Conservation (phyloP, 768 basidiomycete genomes). For the Baorangia bicolor region DNA sequence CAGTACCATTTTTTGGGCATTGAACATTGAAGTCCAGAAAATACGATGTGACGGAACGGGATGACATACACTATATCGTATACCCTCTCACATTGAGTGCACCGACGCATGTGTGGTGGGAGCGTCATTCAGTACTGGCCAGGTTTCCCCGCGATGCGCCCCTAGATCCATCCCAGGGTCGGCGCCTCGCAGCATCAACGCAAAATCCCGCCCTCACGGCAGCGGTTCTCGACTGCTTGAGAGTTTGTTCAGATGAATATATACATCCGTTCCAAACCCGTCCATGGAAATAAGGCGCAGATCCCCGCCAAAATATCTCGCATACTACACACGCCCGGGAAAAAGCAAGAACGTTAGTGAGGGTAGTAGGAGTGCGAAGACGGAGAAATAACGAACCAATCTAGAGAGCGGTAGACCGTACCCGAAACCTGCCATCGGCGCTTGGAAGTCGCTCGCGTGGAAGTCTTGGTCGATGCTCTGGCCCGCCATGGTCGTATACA, state of each 20-base stretch:
- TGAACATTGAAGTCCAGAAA: neutral
- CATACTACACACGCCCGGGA: slow-evolving; percentile 54
- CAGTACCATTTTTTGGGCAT: neutral
- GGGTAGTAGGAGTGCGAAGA: slow-evolving; percentile 58
- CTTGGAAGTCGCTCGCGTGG: slow-evolving; percentile 83
- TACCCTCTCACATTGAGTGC: neutral
- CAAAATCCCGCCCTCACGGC: slow-evolving; percentile 10
- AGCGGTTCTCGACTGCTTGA: slow-evolving; percentile 46
- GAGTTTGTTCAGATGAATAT: slow-evolving; percentile 85
- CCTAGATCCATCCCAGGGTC: neutral
- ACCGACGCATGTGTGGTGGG: neutral
- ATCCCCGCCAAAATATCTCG: slow-evolving; percentile 94
- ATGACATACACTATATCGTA: slow-evolving; percentile 3
- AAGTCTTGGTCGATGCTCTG: slow-evolving; percentile 77
- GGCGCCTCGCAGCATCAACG: neutral
- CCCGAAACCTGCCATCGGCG: slow-evolving; percentile 97
- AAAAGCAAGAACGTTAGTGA: slow-evolving; percentile 1
- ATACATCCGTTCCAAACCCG: slow-evolving; percentile 94
- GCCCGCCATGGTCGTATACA: slow-evolving; percentile 86
- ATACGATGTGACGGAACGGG: neutral
- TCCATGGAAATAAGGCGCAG: slow-evolving; percentile 96
- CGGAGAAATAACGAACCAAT: slow-evolving; percentile 54
- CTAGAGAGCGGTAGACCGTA: slow-evolving; percentile 92
- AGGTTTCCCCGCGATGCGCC: neutral
- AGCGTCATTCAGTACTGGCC: neutral